Conservation (phyloP, 2,329 filamentous ascomycete species). For the Sporothrix brasiliensis region DNA sequence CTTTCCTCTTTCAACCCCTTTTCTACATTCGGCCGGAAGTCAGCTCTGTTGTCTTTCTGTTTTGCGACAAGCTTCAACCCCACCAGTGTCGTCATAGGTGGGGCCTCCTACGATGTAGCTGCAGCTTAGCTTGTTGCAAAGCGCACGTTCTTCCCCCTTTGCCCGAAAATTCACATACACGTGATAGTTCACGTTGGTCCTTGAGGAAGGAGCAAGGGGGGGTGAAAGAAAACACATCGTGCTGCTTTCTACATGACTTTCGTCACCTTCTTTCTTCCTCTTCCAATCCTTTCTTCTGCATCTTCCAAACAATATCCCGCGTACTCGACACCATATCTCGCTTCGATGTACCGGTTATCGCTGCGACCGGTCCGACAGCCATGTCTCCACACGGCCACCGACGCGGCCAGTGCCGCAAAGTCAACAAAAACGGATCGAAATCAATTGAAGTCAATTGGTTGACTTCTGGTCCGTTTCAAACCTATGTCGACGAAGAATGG, state of each 20-base stretch:
- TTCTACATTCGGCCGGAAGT: constrained; percentile 2
- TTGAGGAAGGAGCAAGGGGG: not conserved
- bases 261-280: not conserved
- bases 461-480: not conserved
- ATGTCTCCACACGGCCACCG: not conserved
- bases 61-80: constrained; percentile 18
- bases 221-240: not conserved
- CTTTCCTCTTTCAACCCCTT: not conserved
- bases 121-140: constrained; percentile 12
- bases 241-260: not conserved
- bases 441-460: not conserved
- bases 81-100: constrained; percentile 36
- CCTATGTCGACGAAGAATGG: not conserved
- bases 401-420: not conserved
- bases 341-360: not conserved
- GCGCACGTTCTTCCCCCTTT: constrained; percentile 5
- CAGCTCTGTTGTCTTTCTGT: not conserved
- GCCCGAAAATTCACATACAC: constrained; percentile 15
- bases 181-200: constrained; percentile 7
- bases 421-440: not conserved
- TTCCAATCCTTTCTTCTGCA: too few species aligned
- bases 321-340: not conserved
- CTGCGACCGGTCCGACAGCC: not conserved
- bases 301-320: not conserved
- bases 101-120: constrained; percentile 17